Conservation (phyloP, 2,329 filamentous ascomycete genomes). For the Alternaria arbusti region DNA sequence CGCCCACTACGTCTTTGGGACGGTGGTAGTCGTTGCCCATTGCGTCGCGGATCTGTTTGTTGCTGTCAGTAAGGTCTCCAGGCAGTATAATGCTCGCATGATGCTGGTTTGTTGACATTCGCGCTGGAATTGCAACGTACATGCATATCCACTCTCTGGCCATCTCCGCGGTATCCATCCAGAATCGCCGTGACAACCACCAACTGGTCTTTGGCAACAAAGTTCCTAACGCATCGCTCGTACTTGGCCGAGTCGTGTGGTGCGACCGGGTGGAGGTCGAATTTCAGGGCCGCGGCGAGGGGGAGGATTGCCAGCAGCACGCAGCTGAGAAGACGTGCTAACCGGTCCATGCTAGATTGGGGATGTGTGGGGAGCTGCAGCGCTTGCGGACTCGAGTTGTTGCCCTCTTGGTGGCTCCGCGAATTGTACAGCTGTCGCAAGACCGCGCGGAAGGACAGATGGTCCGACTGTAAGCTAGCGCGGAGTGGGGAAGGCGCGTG, state of each 20-base stretch:
- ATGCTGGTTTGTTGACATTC: background rate
- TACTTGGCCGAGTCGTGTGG: slow-evolving; percentile 67
- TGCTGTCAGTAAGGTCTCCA: background rate
- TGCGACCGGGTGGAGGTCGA: slow-evolving; percentile 79
- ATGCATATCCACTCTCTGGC: slow-evolving; percentile 92
- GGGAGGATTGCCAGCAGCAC: slow-evolving; percentile 51
- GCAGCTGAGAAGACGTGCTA: slow-evolving; percentile 41
- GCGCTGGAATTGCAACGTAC: slow-evolving; percentile 60
- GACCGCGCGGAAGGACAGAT: slow-evolving; percentile 42
- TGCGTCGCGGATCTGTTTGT: slow-evolving; percentile 82
- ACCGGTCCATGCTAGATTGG: slow-evolving; percentile 42
- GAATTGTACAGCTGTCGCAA: slow-evolving; percentile 29
- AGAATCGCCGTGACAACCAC: slow-evolving; percentile 94
- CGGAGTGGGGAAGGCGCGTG: slow-evolving; percentile 12
- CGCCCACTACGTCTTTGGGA: slow-evolving; percentile 88
- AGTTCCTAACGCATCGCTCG: slow-evolving; percentile 95
- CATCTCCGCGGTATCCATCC: slow-evolving; percentile 85
- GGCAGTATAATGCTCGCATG: background rate
- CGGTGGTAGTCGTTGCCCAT: slow-evolving; percentile 95
- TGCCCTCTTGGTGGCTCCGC: slow-evolving; percentile 25
- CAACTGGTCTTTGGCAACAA: slow-evolving; percentile 87
- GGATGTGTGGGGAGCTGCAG: slow-evolving; percentile 17
- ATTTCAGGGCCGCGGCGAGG: slow-evolving; percentile 76
- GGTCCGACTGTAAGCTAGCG: slow-evolving; percentile 31
- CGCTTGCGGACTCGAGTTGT: slow-evolving; percentile 16